Conservation (phyloP, 768 basidiomycete genomes). For the Favolaschia claudopus region DNA sequence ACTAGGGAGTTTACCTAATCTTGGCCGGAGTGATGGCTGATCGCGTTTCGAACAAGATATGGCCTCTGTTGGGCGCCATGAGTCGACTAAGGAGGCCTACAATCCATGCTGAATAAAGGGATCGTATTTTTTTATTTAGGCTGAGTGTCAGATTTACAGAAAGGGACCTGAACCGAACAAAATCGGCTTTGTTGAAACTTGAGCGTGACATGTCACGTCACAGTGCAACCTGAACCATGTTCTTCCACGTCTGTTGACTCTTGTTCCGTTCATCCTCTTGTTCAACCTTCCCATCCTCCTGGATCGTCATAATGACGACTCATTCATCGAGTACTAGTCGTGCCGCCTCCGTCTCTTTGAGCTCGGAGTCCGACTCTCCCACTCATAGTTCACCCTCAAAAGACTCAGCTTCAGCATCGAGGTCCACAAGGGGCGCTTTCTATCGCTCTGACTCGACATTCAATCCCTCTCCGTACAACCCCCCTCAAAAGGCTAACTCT, state of each 20-base stretch:
- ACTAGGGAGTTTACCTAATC: constrained; percentile 15
- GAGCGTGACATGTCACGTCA: constrained; percentile 1
- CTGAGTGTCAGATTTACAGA: too few relatives aligned
- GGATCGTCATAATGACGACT: constrained; percentile 8
- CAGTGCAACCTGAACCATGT: constrained; percentile 10
- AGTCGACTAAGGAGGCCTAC: neutral
- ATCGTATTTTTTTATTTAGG: neutral
- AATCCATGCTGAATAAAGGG: neutral
- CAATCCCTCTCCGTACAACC: constrained; percentile 25
- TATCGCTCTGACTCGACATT: constrained; percentile 24
- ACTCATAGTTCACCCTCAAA: constrained; percentile 15
- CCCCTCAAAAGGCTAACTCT: constrained; percentile 7
- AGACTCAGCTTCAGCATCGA: constrained; percentile 18
- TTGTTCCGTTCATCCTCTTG: neutral
- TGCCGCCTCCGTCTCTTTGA: constrained; percentile 9
- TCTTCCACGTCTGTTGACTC: constrained; percentile 20
- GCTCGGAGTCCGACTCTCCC: constrained; percentile 20
- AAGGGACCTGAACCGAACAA: neutral
- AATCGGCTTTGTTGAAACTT: neutral
- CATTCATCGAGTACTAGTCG: constrained; percentile 10
- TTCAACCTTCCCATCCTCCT: neutral
- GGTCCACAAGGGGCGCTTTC: constrained; percentile 17
- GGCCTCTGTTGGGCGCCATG: too few relatives aligned
- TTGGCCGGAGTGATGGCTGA: constrained; percentile 2
- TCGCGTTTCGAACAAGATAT: constrained; percentile 3